Evolutionary conservation across 2,329 filamentous ascomycete genomes (phyloP).

Genomic region (Penicillium nordicum): DNA sequence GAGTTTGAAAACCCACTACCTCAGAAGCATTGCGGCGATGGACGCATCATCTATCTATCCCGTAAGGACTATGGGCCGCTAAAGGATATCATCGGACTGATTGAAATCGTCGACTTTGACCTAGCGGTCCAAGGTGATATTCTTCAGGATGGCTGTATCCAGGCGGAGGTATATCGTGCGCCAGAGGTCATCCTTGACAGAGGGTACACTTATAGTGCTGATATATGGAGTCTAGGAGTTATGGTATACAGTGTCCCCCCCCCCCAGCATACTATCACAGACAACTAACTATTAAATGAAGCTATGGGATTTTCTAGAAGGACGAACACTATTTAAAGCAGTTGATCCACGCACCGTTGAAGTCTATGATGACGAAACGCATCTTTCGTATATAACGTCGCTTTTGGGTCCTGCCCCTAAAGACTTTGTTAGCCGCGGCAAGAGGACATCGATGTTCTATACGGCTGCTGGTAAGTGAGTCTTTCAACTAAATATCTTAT

Average conservation of each 20-base stretch:
- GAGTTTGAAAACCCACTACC: constrained; percentile 31
- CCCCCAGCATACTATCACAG: neutral
- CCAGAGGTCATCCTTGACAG: constrained; percentile 36
- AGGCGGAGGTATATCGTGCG: constrained; percentile 40
- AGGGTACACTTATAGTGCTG: constrained; percentile 36
- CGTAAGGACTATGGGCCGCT: constrained; percentile 30
- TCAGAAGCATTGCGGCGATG: constrained; percentile 27
- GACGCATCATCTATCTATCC: constrained; percentile 34
- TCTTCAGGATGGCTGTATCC: constrained; percentile 42
- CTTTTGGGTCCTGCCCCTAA: constrained; percentile 29
- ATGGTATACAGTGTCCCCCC: constrained; percentile 22
- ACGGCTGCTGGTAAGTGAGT: constrained; percentile 6
- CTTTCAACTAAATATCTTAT: neutral
- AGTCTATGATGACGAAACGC: constrained; percentile 26
- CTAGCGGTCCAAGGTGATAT: constrained; percentile 31
- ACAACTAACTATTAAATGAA: constrained; percentile 9
- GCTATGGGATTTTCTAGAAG: constrained; percentile 34
- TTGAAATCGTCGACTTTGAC: constrained; percentile 37
- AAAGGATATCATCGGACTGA: constrained; percentile 20
- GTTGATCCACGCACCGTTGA: constrained; percentile 21
- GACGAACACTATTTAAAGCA: constrained; percentile 26
- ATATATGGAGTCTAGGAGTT: constrained; percentile 39
- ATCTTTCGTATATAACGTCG: constrained; percentile 34
- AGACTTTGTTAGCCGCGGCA: constrained; percentile 27
- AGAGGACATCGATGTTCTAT: constrained; percentile 19